Conservation (phyloP, 75 land plant species). For the Picea sitchensis region DNA sequence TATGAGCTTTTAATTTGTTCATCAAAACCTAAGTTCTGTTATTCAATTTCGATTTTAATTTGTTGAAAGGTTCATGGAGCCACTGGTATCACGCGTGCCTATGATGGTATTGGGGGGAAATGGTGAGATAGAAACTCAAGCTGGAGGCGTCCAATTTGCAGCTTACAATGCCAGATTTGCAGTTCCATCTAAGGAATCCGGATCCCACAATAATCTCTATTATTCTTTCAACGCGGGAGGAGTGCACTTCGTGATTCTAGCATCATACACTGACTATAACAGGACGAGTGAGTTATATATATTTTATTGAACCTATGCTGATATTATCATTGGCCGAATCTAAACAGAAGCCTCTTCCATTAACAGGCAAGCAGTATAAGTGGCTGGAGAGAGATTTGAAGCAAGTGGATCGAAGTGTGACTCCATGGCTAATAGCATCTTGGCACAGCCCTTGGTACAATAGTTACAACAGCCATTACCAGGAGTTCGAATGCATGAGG, state of each 20-base stretch:
- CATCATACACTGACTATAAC: slow-evolving; percentile 36
- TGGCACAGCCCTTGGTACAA: slow-evolving; percentile 50
- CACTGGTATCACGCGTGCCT: slow-evolving; percentile 30
- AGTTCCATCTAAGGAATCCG: slow-evolving; percentile 37
- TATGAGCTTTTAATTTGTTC: no score
- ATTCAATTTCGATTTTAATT: no score
- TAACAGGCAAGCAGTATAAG: slow-evolving; percentile 33
- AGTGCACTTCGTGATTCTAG: slow-evolving; percentile 39
- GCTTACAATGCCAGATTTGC: slow-evolving; percentile 44
- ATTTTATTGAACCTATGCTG: no score
- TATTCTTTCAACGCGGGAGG: slow-evolving; percentile 54
- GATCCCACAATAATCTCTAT: slow-evolving; percentile 28
- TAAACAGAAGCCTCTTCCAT: no score
- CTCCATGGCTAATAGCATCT: slow-evolving; percentile 40
- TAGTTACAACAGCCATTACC: slow-evolving; percentile 37
- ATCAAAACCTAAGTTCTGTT: no score
- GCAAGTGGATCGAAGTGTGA: slow-evolving; percentile 29
- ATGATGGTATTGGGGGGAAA: slow-evolving; percentile 49
- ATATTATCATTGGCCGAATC: no score
- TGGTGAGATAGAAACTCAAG: slow-evolving; percentile 40
- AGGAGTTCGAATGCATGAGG: slow-evolving; percentile 46
- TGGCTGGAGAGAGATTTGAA: slow-evolving; percentile 36
- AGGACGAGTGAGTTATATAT: slow-evolving; percentile 24
- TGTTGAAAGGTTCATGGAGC: slow-evolving; percentile 32
- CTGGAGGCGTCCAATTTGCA: slow-evolving; percentile 22